phyloP scores from a whole-genome alignment of 2,329 filamentous ascomycete genomes.

The Fusarium citri region DNA sequence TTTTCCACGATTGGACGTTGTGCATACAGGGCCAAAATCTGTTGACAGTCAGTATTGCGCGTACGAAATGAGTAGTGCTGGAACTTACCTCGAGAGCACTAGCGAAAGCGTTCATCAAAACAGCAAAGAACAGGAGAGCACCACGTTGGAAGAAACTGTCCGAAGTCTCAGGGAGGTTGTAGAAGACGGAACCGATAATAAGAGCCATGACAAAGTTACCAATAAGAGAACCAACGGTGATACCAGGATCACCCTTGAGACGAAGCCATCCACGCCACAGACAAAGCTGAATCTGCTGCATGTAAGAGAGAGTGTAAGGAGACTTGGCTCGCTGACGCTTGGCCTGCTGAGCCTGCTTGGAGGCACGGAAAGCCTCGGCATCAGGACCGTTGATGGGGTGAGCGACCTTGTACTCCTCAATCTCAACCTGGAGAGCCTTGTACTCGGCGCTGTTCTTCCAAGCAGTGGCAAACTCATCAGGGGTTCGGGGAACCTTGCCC shows the following conservation, averaged over 20 bases:
- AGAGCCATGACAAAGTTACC: conserved; percentile 82
- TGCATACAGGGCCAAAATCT: conserved; percentile 86
- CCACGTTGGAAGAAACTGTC: conserved; percentile 82
- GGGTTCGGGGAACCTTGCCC: conserved; percentile 66
- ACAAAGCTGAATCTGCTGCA: conserved; percentile 81
- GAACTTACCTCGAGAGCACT: conserved; percentile 75
- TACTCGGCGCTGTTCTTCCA: conserved; percentile 69
- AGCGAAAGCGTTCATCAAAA: conserved; percentile 86
- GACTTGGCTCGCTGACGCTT: conserved; percentile 73
- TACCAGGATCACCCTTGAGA: conserved; percentile 78
- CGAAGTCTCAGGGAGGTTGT: conserved; percentile 74
- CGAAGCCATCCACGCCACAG: conserved; percentile 84
- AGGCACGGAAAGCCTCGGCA: conserved; percentile 67
- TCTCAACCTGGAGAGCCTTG: conserved; percentile 63
- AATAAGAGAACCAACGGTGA: conserved; percentile 75
- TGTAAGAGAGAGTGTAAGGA: conserved; percentile 84
- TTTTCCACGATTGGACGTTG: conserved; percentile 95
- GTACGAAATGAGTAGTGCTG: accelerated
- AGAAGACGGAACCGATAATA: conserved; percentile 85
- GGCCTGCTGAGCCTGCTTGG: conserved; percentile 66
- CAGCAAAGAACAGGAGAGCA: conserved; percentile 86
- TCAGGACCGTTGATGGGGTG: conserved; percentile 68
- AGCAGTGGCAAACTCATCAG: conserved; percentile 69
- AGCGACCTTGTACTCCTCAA: conserved; percentile 64
- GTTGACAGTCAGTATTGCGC: neutral